A percentile compares a stretch with the other conserved stretches of the same genome.
Evolutionary conservation across 805 yeast species (phyloP).

Genomic region (Kazachstania martiniae): DNA sequence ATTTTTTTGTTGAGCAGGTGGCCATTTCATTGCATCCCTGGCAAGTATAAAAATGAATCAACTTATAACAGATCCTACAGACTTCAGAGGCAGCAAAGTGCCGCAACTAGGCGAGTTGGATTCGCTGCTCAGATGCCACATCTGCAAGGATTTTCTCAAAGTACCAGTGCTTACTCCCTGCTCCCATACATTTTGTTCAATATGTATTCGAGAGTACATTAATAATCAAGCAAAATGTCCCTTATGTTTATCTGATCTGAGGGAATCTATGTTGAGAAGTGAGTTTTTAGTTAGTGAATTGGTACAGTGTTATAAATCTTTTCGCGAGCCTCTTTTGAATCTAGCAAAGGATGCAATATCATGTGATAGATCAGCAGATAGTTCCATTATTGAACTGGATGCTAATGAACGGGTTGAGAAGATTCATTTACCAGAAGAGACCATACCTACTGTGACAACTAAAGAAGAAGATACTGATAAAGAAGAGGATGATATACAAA

Average conservation of each 20-base stretch:
- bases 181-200: conserved; percentile 82
- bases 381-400: conserved; percentile 21
- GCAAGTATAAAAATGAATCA: conserved; percentile 11
- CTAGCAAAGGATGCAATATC: background rate
- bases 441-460: too few species aligned
- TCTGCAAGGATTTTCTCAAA: conserved; percentile 71
- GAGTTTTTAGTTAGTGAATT: conserved; percentile 66
- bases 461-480: conserved; percentile 15
- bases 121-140: conserved; percentile 66
- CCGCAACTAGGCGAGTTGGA: conserved; percentile 57
- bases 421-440: too few species aligned
- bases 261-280: conserved; percentile 58
- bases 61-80: conserved; percentile 51
- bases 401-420: conserved; percentile 7
- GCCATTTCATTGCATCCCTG: too few species aligned
- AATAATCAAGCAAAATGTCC: conserved; percentile 61
- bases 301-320: conserved; percentile 37
- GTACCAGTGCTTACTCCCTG: conserved; percentile 82
- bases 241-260: conserved; percentile 57
- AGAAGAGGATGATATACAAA: conserved; percentile 17
- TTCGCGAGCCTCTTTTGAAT: conserved; percentile 24
- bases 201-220: conserved; percentile 68
- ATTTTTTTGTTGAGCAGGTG: too few species aligned
- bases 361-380: conserved; percentile 3
- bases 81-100: conserved; percentile 46